Evolutionary conservation across 2,329 filamentous ascomycete genomes (phyloP), one percentile per base, ranked within the genome.

Genomic region (Aspergillus glaucus): DNA sequence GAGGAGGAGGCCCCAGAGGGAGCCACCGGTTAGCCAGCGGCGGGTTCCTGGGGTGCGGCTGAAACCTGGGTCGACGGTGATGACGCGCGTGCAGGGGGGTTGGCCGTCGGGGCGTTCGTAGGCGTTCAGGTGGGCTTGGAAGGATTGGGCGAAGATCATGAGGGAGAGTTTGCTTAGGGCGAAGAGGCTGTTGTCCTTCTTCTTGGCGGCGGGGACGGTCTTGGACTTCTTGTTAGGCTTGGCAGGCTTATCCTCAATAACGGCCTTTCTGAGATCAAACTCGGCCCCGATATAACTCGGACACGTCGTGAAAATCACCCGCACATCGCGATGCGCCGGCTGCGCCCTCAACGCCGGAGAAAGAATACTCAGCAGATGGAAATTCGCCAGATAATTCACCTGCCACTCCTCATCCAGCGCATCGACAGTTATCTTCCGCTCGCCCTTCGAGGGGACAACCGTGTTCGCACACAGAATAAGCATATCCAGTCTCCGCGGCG

Each of bases 301-400:
- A 67, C 94, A 98, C 0, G 88, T 94, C 1, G 87, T 78, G 56
- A 97, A 82, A 49, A 98, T 79, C 52, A 98, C 79, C 52, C 93
- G 80, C 14, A 98, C 89, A 67, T 98, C 93, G 60, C 93, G 82
- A 67, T 98, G 93, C 48, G 94, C 84, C 2, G 93, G 93, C 69
- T 98, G 93, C 1, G 87, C 89, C 56, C 89, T 82, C 51, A 98
- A 78, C 0, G 93, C 92, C 0, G 93, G 93, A 58, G 86, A 93
- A 32, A 98, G 77, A 26, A 98, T 94, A 55, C 87, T 88, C 41
- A 98, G 78, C 3, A 98, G 78, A 63, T 98, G 94, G 72, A 96
- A 97, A 68, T 96, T 97, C 54, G 90, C 86, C 36, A 98, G 79
- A 67, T 90, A 98, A 65, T 98, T 98, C 59, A 97, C 77, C 72